Conservation (phyloP, 2,329 filamentous ascomycete species). For the Phaeomoniella chlamydospora region DNA sequence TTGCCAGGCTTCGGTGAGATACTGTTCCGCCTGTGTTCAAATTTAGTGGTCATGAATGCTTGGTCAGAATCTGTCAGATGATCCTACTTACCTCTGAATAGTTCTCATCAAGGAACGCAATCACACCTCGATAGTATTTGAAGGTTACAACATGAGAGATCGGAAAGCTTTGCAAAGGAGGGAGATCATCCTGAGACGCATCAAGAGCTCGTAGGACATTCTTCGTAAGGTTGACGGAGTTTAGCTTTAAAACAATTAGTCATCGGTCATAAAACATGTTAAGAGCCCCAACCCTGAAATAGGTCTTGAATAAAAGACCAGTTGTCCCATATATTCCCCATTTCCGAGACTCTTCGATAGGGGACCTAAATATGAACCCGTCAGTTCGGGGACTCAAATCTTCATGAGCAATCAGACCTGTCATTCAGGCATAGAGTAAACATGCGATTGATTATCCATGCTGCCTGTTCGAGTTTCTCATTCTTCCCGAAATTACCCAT, state of each 20-base stretch:
- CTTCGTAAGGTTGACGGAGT: constrained; percentile 75
- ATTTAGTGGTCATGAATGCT: background rate
- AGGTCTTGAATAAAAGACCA: constrained; percentile 94
- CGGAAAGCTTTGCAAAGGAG: constrained; percentile 63
- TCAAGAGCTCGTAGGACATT: constrained; percentile 76
- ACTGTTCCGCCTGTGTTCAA: constrained; percentile 52
- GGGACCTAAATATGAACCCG: background rate
- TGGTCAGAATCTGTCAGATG: background rate
- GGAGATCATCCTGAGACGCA: constrained; percentile 68
- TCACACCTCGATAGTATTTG: constrained; percentile 87
- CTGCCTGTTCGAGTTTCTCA: constrained; percentile 78
- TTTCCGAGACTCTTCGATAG: constrained; percentile 76
- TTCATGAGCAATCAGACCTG: constrained; percentile 52
- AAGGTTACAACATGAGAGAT: constrained; percentile 88
- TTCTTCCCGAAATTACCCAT: constrained; percentile 63
- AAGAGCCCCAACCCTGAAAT: constrained; percentile 55
- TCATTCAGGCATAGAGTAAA: constrained; percentile 85
- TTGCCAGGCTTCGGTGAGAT: constrained; percentile 68
- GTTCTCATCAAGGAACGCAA: constrained; percentile 90
- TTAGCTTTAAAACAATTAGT: constrained; percentile 37
- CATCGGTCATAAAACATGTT: background rate
- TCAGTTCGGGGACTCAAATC: no score
- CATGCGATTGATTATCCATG: constrained; percentile 77
- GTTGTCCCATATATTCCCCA: constrained; percentile 95
- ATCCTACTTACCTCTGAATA: constrained; percentile 52